phyloP scores from a whole-genome alignment of 2,329 filamentous ascomycete genomes.

The Geosmithia flava region DNA sequence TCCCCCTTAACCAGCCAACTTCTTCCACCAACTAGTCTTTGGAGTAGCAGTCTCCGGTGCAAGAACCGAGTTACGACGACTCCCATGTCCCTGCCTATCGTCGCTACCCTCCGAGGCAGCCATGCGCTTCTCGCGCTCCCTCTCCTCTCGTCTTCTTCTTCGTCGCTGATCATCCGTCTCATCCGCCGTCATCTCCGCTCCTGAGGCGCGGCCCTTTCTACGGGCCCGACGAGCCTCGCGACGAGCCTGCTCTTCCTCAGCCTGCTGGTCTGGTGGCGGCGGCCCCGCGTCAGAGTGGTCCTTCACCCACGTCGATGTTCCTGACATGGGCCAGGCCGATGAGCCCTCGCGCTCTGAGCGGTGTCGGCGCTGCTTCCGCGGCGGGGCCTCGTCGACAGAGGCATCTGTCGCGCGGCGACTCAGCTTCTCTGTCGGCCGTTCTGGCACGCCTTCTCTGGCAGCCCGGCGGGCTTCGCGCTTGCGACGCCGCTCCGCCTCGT shows the following conservation, averaged over 20 bases:
- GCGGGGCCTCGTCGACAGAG: constrained; percentile 30
- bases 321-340: constrained; percentile 45
- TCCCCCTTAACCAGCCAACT: constrained; percentile 26
- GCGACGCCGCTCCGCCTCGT: constrained; percentile 41
- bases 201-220: constrained; percentile 25
- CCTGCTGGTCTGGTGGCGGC: constrained; percentile 9
- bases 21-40: constrained; percentile 48
- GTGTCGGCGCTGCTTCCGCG: constrained; percentile 24
- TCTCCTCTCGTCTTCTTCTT: constrained; percentile 27
- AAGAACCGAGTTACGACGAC: constrained; percentile 25
- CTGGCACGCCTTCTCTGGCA: constrained; percentile 22
- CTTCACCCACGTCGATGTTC: constrained; percentile 55
- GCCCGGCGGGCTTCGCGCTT: constrained; percentile 40
- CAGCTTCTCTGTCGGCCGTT: constrained; percentile 12
- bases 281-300: constrained; percentile 43
- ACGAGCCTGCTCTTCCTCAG: constrained; percentile 34
- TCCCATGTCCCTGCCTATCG: constrained; percentile 25
- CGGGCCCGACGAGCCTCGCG: constrained; percentile 34
- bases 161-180: constrained; percentile 30
- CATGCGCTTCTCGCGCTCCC: constrained; percentile 13
- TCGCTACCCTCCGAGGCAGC: constrained; percentile 29
- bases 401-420: constrained; percentile 18
- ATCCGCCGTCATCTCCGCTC: constrained; percentile 25
- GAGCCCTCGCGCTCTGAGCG: constrained; percentile 12
- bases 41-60: constrained; percentile 20